A percentile compares a stretch with the other conserved stretches of the same genome.
phyloP scores from a whole-genome alignment of 225 moss, liverwort and hornwort genomes.

The Bryoerythrophyllum caledonicum region DNA sequence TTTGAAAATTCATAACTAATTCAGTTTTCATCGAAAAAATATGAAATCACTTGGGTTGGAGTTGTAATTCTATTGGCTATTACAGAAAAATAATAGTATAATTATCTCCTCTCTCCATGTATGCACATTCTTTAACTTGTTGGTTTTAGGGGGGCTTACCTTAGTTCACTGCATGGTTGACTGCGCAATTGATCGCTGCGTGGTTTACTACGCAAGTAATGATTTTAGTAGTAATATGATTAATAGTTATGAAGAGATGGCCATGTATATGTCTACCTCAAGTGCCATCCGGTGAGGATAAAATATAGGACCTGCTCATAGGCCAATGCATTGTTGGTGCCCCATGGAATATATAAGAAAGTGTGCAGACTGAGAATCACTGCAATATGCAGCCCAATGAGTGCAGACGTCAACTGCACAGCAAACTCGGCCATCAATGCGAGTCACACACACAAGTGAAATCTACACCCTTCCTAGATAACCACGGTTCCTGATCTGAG shows the following conservation, averaged over 20 bases:
- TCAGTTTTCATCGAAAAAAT: no score
- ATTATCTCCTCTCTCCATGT: no score
- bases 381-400: background rate
- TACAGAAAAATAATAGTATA: no score
- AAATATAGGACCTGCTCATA: background rate
- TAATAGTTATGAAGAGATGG: background rate
- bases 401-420: slow-evolving; percentile 29
- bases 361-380: background rate
- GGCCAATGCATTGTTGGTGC: background rate
- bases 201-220: no score
- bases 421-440: background rate
- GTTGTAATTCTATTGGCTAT: no score
- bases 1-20: no score
- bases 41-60: no score
- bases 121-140: no score
- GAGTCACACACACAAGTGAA: background rate
- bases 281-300: background rate
- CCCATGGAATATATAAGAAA: background rate
- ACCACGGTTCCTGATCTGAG: background rate
- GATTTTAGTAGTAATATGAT: no score
- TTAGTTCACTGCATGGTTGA: no score
- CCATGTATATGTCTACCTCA: background rate
- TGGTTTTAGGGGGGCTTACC: no score
- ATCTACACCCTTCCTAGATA: fast-evolving
- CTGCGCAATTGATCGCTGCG: no score